phyloP scores from a whole-genome alignment of 2,329 filamentous ascomycete species.

The Aspergillus sp. region DNA sequence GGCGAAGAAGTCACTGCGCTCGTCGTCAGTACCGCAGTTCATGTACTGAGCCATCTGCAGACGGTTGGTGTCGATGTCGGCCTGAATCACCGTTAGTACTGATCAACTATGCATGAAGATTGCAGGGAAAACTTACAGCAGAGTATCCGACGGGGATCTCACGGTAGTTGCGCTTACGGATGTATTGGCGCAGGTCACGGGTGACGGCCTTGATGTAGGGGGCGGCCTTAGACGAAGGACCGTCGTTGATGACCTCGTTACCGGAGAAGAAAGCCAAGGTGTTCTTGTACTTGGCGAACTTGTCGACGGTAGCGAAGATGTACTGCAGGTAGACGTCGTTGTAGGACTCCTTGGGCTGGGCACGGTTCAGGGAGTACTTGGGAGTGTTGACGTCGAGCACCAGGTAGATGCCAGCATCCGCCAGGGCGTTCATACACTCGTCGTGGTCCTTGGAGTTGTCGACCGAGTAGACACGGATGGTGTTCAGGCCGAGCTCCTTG shows the following conservation, averaged over 20 bases:
- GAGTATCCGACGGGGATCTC: constrained; percentile 73
- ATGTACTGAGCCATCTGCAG: constrained; percentile 86
- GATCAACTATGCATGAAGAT: background rate
- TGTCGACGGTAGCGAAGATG: constrained; percentile 85
- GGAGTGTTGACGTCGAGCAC: constrained; percentile 92
- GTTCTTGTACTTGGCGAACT: constrained; percentile 80
- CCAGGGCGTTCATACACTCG: constrained; percentile 78
- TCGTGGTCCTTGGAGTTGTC: constrained; percentile 83
- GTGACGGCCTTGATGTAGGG: constrained; percentile 78
- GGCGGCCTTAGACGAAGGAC: constrained; percentile 63
- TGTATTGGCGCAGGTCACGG: constrained; percentile 72
- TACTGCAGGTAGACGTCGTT: constrained; percentile 82
- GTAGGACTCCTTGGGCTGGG: constrained; percentile 72
- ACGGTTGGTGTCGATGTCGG: constrained; percentile 82
- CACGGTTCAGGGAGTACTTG: constrained; percentile 82
- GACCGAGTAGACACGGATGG: constrained; percentile 86
- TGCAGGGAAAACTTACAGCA: constrained; percentile 37
- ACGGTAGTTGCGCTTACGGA: constrained; percentile 62
- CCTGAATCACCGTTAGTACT: constrained; percentile 34
- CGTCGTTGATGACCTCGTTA: constrained; percentile 76
- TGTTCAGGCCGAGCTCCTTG: constrained; percentile 84
- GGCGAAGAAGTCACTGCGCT: constrained; percentile 82
- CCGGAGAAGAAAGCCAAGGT: constrained; percentile 83
- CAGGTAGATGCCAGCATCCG: constrained; percentile 85
- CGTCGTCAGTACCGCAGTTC: constrained; percentile 85